Conservation (phyloP, 1,139 yeast genomes). For the Williopsis jadinii region DNA sequence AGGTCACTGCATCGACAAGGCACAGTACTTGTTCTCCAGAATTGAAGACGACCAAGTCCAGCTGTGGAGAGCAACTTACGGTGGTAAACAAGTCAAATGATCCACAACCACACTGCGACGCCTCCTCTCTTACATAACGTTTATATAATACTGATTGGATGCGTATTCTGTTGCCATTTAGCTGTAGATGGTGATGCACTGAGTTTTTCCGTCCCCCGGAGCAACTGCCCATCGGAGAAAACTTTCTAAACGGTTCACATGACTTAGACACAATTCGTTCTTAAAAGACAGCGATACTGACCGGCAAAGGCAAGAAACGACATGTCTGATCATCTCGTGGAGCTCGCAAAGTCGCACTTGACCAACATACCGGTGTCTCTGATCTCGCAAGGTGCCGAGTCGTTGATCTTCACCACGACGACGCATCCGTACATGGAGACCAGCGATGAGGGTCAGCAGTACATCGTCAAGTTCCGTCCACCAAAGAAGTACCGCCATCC, state of each 20-base stretch:
- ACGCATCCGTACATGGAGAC: constrained; percentile 60
- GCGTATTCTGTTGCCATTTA: no score
- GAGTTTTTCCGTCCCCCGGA: no score
- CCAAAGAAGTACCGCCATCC: constrained; percentile 87
- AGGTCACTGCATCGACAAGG: constrained; percentile 87
- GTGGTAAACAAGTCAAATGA: constrained; percentile 47
- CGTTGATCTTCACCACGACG: constrained; percentile 61
- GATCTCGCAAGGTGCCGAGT: constrained; percentile 95
- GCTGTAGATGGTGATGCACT: no score
- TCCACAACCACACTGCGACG: no score
- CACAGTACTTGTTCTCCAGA: constrained; percentile 84
- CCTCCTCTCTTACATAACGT: no score
- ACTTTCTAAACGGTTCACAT: no score
- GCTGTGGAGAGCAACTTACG: constrained; percentile 81
- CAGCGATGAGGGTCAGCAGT: constrained; percentile 27
- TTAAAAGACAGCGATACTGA: no score
- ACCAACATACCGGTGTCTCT: constrained; percentile 43
- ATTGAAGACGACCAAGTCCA: constrained; percentile 86
- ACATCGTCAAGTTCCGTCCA: constrained; percentile 81
- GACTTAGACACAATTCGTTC: no score
- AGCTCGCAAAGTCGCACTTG: constrained; percentile 36
- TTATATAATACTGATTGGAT: no score
- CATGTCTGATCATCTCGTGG: constrained; percentile 30
- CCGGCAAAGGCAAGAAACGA: neutral
- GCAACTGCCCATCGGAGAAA: no score